Percentiles rank a stretch among this genome's conserved stretches.
These are phyloP conservation scores for Tolypocladium album DNA, from an alignment of 2,329 filamentous ascomycete species.

Conservation along the genomic window DNA sequence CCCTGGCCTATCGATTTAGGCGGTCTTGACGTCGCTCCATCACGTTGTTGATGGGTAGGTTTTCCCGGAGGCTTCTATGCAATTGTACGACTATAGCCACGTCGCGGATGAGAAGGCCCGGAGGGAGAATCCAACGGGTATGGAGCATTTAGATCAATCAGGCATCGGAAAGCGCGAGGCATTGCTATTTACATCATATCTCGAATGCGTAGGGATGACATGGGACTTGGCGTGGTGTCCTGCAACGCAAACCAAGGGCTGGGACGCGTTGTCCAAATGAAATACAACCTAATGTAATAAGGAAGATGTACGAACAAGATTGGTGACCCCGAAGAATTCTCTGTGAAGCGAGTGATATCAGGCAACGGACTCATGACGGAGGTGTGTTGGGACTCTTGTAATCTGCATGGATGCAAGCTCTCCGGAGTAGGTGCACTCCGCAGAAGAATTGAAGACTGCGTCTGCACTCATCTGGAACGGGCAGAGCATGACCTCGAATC, in stretches of 20 bases:
- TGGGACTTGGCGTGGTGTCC: background rate
- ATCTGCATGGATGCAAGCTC: no score
- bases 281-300: background rate
- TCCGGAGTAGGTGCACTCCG: no score
- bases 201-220: background rate
- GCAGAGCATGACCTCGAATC: no score
- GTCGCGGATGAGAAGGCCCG: background rate
- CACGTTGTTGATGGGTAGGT: background rate
- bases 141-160: background rate
- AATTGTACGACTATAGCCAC: background rate
- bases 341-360: background rate
- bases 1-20: slow-evolving; percentile 7
- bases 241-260: slow-evolving; percentile 10
- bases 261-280: slow-evolving; percentile 4
- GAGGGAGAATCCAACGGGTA: background rate
- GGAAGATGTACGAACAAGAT: background rate
- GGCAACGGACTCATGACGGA: no score
- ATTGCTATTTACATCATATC: background rate
- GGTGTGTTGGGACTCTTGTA: no score
- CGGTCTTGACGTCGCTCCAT: background rate
- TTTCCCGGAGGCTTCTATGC: no score
- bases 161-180: background rate
- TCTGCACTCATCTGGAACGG: no score
- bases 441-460: no score
- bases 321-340: background rate